phyloP scores from a whole-genome alignment of 495 filamentous ascomycete species.

The Aspergillus avenaceus region DNA sequence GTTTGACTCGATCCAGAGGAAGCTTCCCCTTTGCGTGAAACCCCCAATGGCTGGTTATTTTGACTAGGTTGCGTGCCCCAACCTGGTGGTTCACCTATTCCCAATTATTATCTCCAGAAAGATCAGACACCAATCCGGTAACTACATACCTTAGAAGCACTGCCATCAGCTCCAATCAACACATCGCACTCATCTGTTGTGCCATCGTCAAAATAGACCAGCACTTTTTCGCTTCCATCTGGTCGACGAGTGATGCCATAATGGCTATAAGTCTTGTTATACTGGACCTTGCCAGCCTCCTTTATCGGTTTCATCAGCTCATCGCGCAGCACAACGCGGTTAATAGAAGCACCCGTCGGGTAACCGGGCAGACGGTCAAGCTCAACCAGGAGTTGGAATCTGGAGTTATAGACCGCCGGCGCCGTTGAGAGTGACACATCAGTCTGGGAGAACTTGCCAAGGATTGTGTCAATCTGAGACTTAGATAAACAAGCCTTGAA shows the following conservation, averaged over 20 bases:
- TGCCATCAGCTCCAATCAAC: not conserved
- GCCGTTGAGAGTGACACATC: not conserved
- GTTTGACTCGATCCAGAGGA: not conserved
- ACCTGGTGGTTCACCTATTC: not conserved
- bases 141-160: not conserved
- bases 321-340: not conserved
- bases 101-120: not conserved
- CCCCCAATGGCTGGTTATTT: not conserved
- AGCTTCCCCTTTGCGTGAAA: not conserved
- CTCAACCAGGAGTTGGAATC: not conserved
- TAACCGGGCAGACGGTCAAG: not conserved
- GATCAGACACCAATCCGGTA: not conserved
- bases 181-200: not conserved
- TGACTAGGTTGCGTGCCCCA: not conserved
- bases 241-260: not conserved
- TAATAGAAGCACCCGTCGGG: not conserved
- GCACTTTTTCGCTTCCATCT: not conserved
- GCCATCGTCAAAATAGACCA: not conserved
- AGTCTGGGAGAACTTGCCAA: not conserved
- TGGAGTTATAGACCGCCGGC: not conserved
- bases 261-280: not conserved
- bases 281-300: not conserved
- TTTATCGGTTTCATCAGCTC: not conserved
- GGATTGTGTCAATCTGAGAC: not conserved
- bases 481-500: not conserved